phyloP scores from a whole-genome alignment of 2,329 filamentous ascomycete genomes.

The Epichloe glyceriae region DNA sequence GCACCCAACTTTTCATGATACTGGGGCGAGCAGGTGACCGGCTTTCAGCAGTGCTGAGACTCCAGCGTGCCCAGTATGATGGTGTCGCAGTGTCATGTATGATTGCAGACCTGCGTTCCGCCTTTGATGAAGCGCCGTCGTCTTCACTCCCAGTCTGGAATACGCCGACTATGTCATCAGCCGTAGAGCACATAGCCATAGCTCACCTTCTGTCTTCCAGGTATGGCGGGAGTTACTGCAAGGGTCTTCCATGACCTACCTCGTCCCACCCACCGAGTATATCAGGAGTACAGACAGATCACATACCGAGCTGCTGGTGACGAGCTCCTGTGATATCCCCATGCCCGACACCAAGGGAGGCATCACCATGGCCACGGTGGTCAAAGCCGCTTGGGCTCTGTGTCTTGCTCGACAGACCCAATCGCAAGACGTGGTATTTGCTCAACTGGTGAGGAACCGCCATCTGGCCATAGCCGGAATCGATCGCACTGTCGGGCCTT shows the following conservation, averaged over 20 bases:
- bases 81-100: neutral
- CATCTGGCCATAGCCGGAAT: neutral
- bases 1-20: neutral
- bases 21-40: neutral
- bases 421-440: neutral
- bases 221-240: neutral
- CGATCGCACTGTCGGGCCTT: neutral
- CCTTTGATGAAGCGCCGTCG: neutral
- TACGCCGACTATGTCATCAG: neutral
- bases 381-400: neutral
- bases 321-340: neutral
- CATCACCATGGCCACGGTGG: neutral
- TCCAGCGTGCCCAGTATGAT: neutral
- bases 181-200: neutral
- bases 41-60: neutral
- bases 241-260: neutral
- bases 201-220: neutral
- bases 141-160: neutral
- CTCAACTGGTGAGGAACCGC: neutral
- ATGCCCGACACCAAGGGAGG: neutral
- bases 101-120: neutral
- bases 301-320: neutral
- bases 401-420: neutral
- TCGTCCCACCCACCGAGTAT: neutral
- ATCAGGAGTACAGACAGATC: neutral